Evolutionary conservation across 176 grass and related monocot genomes (phyloP).

Genomic region (Saccharum officinarum): DNA sequence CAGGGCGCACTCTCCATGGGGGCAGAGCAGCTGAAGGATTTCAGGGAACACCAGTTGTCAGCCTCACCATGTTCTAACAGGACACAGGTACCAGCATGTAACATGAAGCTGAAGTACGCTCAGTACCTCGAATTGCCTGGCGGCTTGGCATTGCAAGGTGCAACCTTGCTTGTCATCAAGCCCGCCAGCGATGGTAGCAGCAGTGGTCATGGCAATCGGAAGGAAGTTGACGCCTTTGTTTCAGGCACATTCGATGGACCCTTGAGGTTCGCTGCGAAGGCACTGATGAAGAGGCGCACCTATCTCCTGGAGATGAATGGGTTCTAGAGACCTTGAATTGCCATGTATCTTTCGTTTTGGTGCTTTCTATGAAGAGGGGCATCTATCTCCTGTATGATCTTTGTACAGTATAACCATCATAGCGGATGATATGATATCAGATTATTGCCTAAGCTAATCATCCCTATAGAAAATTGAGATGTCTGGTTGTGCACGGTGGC

Average conservation of each 20-base stretch:
- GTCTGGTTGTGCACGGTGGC: neutral
- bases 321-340: conserved; percentile 46
- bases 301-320: conserved; percentile 97
- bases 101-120: conserved; percentile 79
- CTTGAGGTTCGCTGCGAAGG: conserved; percentile 55
- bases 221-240: conserved; percentile 67
- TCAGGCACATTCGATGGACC: conserved; percentile 70
- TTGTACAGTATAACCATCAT: neutral
- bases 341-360: neutral
- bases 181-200: conserved; percentile 42
- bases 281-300: conserved; percentile 75
- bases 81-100: conserved; percentile 82
- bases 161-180: conserved; percentile 69
- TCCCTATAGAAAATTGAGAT: neutral
- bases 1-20: conserved; percentile 79
- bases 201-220: conserved; percentile 36
- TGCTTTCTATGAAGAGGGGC: neutral
- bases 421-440: neutral
- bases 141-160: conserved; percentile 67
- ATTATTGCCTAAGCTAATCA: neutral
- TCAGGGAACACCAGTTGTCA: conserved; percentile 59
- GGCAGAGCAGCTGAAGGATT: conserved; percentile 72
- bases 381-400: neutral
- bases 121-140: conserved; percentile 70
- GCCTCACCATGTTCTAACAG: conserved; percentile 67